These are phyloP conservation scores for Acanthamoeba triangularis DNA, from an alignment of 208 protist species.

Conservation along the genomic window DNA sequence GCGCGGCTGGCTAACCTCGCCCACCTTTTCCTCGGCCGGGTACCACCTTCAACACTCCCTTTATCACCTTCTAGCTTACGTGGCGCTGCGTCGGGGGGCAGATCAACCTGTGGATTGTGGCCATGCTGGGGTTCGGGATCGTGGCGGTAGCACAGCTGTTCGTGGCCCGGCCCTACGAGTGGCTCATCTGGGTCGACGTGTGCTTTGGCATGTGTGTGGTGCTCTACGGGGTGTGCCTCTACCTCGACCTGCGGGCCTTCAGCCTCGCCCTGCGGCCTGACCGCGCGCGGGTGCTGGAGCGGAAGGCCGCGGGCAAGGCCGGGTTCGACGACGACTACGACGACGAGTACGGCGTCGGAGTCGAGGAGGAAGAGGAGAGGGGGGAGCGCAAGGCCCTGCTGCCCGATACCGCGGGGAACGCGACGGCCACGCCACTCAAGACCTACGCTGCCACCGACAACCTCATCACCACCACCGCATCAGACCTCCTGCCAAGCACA, in stretches of 20 bases:
- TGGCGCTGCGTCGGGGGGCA: background rate
- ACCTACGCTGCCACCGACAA: background rate
- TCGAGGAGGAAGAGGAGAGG: background rate
- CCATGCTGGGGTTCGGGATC: constrained; percentile 17
- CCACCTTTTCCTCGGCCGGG: constrained; percentile 1
- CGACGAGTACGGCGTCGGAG: background rate
- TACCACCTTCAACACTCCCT: background rate
- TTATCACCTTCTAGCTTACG: background rate
- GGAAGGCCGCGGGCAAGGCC: background rate
- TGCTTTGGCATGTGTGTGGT: constrained; percentile 18
- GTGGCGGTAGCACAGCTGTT: background rate
- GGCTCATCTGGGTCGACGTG: constrained; percentile 35
- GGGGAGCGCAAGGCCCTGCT: background rate
- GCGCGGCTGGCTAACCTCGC: background rate
- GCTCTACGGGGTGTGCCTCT: background rate
- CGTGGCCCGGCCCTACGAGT: background rate
- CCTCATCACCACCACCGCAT: background rate
- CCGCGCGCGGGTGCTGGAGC: background rate
- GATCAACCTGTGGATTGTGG: constrained; percentile 4
- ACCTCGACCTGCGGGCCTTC: background rate
- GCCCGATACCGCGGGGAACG: background rate
- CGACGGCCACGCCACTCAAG: background rate
- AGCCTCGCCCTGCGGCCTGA: background rate
- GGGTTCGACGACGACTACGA: background rate
- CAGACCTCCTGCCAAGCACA: too few relatives aligned